These are phyloP conservation scores for Quercus suber DNA, from an alignment of 306 rosid species.

Conservation along the genomic window DNA sequence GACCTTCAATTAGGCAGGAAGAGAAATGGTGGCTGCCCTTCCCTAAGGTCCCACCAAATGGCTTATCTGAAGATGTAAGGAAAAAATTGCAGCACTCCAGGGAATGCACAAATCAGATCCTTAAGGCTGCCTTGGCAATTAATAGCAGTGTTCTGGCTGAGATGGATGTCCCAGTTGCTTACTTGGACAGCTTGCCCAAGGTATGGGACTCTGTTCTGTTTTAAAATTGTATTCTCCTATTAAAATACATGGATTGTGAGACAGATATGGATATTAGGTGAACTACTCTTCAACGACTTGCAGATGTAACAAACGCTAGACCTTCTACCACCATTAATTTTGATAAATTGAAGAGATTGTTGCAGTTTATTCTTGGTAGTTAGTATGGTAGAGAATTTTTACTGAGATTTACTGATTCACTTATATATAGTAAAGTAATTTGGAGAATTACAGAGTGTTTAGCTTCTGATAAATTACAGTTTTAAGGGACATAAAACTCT, in stretches of 20 bases:
- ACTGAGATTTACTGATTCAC: neutral
- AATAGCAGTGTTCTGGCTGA: constrained; percentile 35
- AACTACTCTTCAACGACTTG: neutral
- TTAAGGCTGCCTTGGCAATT: constrained; percentile 54
- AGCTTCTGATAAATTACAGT: neutral
- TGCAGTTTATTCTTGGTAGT: neutral
- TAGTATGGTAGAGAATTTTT: neutral
- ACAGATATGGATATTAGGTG: neutral
- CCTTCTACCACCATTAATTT: neutral
- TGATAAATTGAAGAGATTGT: neutral
- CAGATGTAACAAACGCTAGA: neutral
- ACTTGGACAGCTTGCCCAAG: constrained; percentile 43
- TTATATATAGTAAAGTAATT: neutral
- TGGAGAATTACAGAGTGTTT: neutral
- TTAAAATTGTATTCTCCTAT: neutral
- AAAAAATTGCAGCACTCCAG: constrained; percentile 40
- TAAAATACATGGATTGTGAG: neutral
- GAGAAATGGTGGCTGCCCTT: constrained; percentile 50
- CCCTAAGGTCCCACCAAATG: constrained; percentile 39
- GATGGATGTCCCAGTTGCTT: constrained; percentile 41
- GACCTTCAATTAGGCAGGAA: constrained; percentile 29
- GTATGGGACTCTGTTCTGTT: constrained; percentile 9
- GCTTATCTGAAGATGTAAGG: constrained; percentile 36
- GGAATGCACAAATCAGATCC: constrained; percentile 47
- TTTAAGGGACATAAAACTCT: neutral